Base-by-base conservation (phyloP, 2,329 filamentous ascomycete genomes). In the Alternaria alternata region DNA sequence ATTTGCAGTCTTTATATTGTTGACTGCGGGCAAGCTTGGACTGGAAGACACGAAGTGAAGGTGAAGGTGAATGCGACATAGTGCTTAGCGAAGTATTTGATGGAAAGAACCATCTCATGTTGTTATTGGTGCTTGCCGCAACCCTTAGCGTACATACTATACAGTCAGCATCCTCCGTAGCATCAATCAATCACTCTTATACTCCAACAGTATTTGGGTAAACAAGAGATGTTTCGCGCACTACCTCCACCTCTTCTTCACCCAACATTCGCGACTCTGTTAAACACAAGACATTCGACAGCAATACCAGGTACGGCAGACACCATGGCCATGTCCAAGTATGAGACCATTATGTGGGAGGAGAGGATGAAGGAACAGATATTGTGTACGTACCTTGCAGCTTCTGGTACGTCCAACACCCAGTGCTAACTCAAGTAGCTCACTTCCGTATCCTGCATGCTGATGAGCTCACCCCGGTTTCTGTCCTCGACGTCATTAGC, bases 381-480 rank as follows among this genome's bases (percentile, higher is more conserved):
- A 1, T 7, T 7, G 1, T 46, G 42, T 44, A n/a, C 2, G 22
- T 30, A 11, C 0, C 0, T 30, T 0, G 1, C 28, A 30, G 9
- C 1, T 30, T 30, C 1, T 30, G 1, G 0, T 1, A 30, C 1
- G 2, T 12, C 1, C 28, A 30, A 11, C 1, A 11, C 0, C 5
- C 28, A 12, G 28, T 30, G 28, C 28, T 30, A 30, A 30, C 28
- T 30, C 28, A 11, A 5, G 9, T 11, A 30, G 28, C 28, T 5
- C 28, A 30, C 28, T 0, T 0, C 0, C 28, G 28, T 30, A 2
- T 30, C 0, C 9, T 11, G 28, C 0, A 11, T 30, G 28, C 28
- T 11, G 9, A 12, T 0, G 2, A 30, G 28, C 2, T 30, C 28
- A 11, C 28, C 11, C 28, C 28, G 4, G 0, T 0, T 0, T 30